Evolutionary conservation across 1,139 yeast species (phyloP).

Genomic region (Yamadazyma triangularis): DNA sequence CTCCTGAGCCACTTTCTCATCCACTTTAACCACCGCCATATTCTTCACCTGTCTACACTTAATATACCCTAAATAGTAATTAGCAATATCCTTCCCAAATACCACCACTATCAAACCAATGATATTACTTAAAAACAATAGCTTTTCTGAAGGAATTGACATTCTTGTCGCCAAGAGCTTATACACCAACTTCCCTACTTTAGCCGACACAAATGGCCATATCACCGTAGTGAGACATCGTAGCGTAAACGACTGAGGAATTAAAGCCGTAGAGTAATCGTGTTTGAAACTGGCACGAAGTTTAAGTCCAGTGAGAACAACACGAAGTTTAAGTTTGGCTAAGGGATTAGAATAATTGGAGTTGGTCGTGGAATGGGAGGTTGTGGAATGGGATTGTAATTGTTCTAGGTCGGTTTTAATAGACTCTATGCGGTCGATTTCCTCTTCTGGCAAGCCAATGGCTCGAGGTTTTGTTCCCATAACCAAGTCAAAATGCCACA

Average conservation of each 20-base stretch:
- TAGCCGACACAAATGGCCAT: constrained; percentile 41
- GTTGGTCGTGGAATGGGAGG: too few relatives aligned
- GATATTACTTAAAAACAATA: constrained; percentile 28
- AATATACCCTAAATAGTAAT: constrained; percentile 25
- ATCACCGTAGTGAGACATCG: constrained; percentile 28
- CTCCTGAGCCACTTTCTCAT: too few relatives aligned
- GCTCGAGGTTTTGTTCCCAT: constrained; percentile 32
- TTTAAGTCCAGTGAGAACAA: constrained; percentile 15
- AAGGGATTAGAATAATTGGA: constrained; percentile 2
- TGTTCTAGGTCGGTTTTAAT: constrained; percentile 10
- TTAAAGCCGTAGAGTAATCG: constrained; percentile 30
- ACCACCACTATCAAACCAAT: constrained; percentile 31
- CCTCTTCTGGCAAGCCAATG: constrained; percentile 23
- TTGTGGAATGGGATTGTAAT: too few relatives aligned
- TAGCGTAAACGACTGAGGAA: constrained; percentile 22
- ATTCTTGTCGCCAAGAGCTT: constrained; percentile 9
- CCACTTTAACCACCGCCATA: constrained; percentile 11
- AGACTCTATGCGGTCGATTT: constrained; percentile 25
- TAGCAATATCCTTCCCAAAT: constrained; percentile 28
- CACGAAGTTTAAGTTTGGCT: constrained; percentile 11
- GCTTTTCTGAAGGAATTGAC: constrained; percentile 18
- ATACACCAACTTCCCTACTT: constrained; percentile 24
- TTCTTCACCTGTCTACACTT: constrained; percentile 22
- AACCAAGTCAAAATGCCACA: constrained; percentile 36
- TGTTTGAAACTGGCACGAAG: constrained; percentile 30